phyloP scores from a whole-genome alignment of 805 yeast genomes.

The Saccharomycopsis lassenensis region DNA sequence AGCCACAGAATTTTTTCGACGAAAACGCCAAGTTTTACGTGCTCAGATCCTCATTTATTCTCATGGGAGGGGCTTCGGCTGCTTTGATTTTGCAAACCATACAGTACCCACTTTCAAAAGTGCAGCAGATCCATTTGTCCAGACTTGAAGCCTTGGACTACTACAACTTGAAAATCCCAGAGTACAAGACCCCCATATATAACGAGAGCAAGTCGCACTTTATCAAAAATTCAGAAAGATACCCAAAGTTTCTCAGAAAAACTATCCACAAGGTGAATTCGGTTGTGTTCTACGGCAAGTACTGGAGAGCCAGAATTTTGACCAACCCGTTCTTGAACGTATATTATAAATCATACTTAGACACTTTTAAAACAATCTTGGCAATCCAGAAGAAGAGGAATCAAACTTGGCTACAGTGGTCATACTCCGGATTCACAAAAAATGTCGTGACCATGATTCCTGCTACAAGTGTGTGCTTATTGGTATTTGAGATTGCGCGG shows the following conservation, averaged over 20 bases:
- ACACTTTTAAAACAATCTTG: constrained; percentile 54
- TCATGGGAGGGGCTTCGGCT: constrained; percentile 82
- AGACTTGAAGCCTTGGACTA: constrained; percentile 70
- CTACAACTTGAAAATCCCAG: constrained; percentile 16
- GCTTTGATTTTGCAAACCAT: constrained; percentile 65
- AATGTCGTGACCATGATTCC: constrained; percentile 73
- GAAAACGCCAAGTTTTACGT: constrained; percentile 28
- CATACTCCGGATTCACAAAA: constrained; percentile 67
- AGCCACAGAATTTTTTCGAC: constrained; percentile 20
- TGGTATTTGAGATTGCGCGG: constrained; percentile 78
- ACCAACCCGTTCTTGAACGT: constrained; percentile 23
- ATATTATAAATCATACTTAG: constrained; percentile 67
- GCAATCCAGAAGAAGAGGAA: constrained; percentile 44
- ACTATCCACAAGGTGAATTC: constrained; percentile 7
- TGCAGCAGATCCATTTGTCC: constrained; percentile 71
- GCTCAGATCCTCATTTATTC: constrained; percentile 56
- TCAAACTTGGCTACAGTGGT: constrained; percentile 49
- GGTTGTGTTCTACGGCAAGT: constrained; percentile 8
- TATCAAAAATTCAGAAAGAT: constrained; percentile 9
- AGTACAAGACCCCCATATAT: constrained; percentile 16
- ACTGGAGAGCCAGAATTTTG: constrained; percentile 21
- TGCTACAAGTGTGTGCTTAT: constrained; percentile 75
- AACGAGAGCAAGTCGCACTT: constrained; percentile 7
- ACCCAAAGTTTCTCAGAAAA: constrained; percentile 9
- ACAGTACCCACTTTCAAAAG: constrained; percentile 72